Percentiles rank a stretch among this genome's conserved stretches.
These are phyloP conservation scores for Penicillium sp. DNA, from an alignment of 2,329 filamentous ascomycete genomes.

Conservation along the genomic window DNA sequence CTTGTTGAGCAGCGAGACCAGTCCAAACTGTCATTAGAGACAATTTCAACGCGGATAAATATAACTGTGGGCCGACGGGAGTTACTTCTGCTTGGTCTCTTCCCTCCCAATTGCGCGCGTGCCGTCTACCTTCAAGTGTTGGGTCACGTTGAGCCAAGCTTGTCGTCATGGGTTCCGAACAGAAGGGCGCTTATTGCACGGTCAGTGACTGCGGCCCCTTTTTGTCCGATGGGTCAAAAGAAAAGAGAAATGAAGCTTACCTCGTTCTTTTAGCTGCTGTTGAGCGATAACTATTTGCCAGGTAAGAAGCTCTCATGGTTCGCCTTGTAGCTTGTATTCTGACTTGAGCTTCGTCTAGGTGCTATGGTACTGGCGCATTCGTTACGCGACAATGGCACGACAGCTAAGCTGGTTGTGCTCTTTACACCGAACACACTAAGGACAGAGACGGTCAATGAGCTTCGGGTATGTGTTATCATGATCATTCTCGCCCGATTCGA, in stretches of 20 bases:
- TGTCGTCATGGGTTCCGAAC: constrained; percentile 41
- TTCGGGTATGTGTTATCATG: constrained; percentile 60
- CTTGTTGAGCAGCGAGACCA: constrained; percentile 7
- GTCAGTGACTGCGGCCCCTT: constrained; percentile 26
- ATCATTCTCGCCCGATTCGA: not conserved
- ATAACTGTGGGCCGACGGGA: constrained; percentile 4
- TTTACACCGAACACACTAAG: constrained; percentile 80
- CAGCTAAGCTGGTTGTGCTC: constrained; percentile 80
- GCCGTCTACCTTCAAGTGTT: not conserved
- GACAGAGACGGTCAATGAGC: constrained; percentile 71
- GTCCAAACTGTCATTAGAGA: constrained; percentile 15
- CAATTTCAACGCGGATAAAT: constrained; percentile 9
- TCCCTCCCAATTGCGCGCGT: not conserved
- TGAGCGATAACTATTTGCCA: constrained; percentile 90
- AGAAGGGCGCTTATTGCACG: constrained; percentile 67
- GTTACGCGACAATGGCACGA: constrained; percentile 83
- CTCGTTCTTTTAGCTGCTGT: constrained; percentile 67
- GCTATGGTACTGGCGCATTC: constrained; percentile 93
- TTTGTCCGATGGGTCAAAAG: not conserved
- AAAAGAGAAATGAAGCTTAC: constrained; percentile 7
- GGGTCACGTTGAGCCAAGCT: not conserved
- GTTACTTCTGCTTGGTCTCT: not conserved
- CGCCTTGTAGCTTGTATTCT: not conserved
- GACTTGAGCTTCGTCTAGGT: constrained; percentile 54
- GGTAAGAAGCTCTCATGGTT: constrained; percentile 55